These are phyloP conservation scores for Acanthamoeba culbertsoni DNA, from an alignment of 208 protist species.

Conservation along the genomic window DNA sequence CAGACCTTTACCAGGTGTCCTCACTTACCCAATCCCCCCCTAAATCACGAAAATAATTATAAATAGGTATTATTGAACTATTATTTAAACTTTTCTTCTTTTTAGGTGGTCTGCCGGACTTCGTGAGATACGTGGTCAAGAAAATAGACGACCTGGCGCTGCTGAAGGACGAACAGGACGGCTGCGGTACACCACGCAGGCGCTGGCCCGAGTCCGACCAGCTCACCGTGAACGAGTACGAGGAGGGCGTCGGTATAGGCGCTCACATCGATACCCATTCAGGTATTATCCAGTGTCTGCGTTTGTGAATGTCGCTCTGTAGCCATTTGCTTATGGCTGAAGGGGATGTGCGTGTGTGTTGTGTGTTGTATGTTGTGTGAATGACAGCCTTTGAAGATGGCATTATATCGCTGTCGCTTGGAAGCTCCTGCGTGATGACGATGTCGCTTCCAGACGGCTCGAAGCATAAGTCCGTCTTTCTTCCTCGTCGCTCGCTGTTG, in stretches of 20 bases:
- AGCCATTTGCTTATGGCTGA: no score
- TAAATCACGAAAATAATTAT: no score
- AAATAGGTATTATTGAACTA: no score
- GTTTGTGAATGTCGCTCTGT: no score
- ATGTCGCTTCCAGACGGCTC: background rate
- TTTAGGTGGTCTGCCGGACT: background rate
- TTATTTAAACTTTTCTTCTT: no score
- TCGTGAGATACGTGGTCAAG: background rate
- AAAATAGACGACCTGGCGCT: background rate
- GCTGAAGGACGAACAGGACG: background rate
- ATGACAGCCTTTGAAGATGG: conserved; percentile 32
- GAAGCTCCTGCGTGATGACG: conserved; percentile 31
- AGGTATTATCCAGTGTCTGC: no score
- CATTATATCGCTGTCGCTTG: conserved; percentile 7
- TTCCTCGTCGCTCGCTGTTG: background rate
- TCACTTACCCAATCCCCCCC: no score
- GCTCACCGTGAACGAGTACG: conserved; percentile 33
- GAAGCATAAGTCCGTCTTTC: conserved; percentile 22
- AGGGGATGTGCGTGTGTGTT: no score
- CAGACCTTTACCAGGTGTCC: background rate
- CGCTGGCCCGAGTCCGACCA: conserved; percentile 37
- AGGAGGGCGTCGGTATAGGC: conserved; percentile 28
- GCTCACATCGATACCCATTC: conserved; percentile 38
- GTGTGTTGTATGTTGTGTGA: no score
- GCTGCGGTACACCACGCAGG: background rate